Evolutionary conservation across 169 alveolate species (phyloP), one percentile per base, ranked within the genome.

Genomic region (Plasmodium sp.): DNA sequence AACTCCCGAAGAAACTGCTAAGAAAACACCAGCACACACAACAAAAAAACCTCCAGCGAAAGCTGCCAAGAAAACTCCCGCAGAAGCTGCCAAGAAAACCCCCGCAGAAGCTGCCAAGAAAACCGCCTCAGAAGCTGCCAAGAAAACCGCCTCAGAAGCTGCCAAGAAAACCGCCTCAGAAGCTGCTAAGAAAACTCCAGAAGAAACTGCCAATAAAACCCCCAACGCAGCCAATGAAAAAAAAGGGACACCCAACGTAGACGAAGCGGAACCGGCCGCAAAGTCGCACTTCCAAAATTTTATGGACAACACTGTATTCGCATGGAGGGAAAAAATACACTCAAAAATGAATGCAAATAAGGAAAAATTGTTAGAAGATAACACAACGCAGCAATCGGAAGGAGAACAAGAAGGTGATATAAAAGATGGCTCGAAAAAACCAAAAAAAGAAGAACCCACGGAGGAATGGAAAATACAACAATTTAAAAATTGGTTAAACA

Each of bases 391-490:
- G 36, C n/a, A 31, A 10, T 22, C n/a, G 3, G n/a, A 79, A 34
- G 39, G 33, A 33, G 12, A 43, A 79, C 14, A 16, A 79, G 31
- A 6, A 79, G 36, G 62, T 39, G 71, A 34, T 2, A 7, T 27
- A 36, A 43, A n/a, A 39, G 45, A 34, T 0, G 45, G 43, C 5
- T 14, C 12, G 34, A 72, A 79, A 14, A 48, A 31, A 36, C 43
- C 43, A 43, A 12, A 79, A 43, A 41, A 0, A 79, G 56, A 36
- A 36, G 84, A 79, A 36, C 18, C 2, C 22, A 16, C 39, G 31
- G 84, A 79, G 22, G 84, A 79, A 41, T 79, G 84, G 84, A 79
- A 79, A 27, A 31, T 10, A 41, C 67, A 83, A 16, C 81, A 83
- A 18, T 83, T 72, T 41, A 12, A 16, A 9, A 33, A 51, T 54